Conservation (phyloP, 1,284 basidiomycete species). For the Somion occarium region DNA sequence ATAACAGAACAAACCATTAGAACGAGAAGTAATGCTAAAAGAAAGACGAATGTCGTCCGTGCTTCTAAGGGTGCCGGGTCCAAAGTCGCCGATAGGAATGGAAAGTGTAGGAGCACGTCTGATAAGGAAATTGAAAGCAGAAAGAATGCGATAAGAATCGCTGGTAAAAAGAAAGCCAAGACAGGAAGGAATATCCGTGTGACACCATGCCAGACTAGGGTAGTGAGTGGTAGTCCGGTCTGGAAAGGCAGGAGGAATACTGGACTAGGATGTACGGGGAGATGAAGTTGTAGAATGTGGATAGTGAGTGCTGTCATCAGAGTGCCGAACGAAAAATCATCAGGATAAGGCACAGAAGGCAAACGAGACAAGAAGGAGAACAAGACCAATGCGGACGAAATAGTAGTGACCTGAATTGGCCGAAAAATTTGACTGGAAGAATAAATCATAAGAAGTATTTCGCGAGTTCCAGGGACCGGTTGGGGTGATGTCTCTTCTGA, state of each 20-base stretch:
- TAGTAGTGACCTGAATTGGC: constrained; percentile 17
- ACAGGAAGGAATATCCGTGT: constrained; percentile 34
- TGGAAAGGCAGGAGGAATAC: constrained; percentile 35
- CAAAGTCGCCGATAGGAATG: constrained; percentile 5
- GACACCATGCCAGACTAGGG: constrained; percentile 35
- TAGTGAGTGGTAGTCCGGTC: constrained; percentile 37
- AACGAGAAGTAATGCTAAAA: constrained; percentile 33
- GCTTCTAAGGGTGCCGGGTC: constrained; percentile 40
- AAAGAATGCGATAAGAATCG: constrained; percentile 36
- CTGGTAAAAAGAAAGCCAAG: constrained; percentile 43
- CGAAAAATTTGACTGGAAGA: constrained; percentile 28
- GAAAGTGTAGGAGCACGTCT: constrained; percentile 26
- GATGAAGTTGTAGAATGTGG: constrained; percentile 39
- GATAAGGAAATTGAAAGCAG: constrained; percentile 38
- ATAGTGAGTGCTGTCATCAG: constrained; percentile 36
- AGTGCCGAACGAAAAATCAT: constrained; percentile 33
- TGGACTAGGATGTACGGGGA: constrained; percentile 38
- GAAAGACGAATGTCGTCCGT: constrained; percentile 34
- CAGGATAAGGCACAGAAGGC: constrained; percentile 33
- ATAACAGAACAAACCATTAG: constrained; percentile 29
- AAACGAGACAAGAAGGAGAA: constrained; percentile 28
- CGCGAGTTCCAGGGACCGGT: constrained; percentile 28
- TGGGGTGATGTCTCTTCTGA: constrained; percentile 18
- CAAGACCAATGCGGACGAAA: constrained; percentile 29
- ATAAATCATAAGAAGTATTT: constrained; percentile 34